Base-by-base conservation (phyloP, 306 rosid species). In the Casuarina glauca region DNA sequence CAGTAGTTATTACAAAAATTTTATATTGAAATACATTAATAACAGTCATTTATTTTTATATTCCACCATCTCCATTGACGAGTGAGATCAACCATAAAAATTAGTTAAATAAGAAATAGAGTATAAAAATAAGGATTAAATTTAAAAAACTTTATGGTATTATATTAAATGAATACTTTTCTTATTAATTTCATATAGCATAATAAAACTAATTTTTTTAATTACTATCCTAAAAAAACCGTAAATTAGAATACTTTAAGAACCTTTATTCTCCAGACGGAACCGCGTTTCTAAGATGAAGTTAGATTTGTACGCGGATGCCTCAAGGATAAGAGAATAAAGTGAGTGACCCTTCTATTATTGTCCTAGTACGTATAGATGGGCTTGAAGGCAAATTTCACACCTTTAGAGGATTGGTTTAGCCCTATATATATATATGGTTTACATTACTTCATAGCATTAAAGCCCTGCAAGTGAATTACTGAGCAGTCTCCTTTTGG, bases 401-500 rank as follows among this genome's bases (percentile, higher is more conserved):
- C 32, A 26, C 32, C 32, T 26, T 26, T 26, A 0, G 32, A 26
- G 32, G 32, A 26, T 26, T 26, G 32, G 32, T 26, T 26, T 26
- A 26, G 32, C 32, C 26, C 26, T 20, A 69, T 69, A 69, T 42
- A 77, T 44, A 67, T 0, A 19, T 43, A 50, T 76, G 53, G 55
- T 43, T 53, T 3, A 7, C 66, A 66, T 42, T 12, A 19, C 44
- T 42, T 45, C 43, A 76, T 53, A 52, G 75, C 75, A 69, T 42
- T 70, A 15, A 9, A 4, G 55, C 44, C 2, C 51, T 54, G 60
- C 15, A 17, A 49, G 19, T 54, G 46, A 69, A 69, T 54, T 69
- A 54, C 71, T 57, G 76, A 57, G 76, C 71, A 45, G 9, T 78
- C 75, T 57, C 76, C 41, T 54, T 6, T 78, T 70, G 81, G 76